Conservation (phyloP, 306 rosid genomes). For the Sindora glabra region DNA sequence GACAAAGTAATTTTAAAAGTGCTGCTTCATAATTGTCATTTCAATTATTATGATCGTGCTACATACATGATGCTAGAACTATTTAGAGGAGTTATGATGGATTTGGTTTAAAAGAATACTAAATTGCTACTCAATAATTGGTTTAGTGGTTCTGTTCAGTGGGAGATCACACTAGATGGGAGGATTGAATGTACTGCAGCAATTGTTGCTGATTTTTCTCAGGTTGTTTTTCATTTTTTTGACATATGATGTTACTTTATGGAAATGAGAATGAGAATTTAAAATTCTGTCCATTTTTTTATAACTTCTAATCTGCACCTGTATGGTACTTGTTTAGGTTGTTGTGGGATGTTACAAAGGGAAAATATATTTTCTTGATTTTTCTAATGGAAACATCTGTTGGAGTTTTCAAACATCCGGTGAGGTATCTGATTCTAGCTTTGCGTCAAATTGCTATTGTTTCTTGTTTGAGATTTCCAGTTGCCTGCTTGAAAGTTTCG, state of each 20-base stretch:
- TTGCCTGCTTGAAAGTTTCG: not conserved
- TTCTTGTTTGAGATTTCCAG: constrained; percentile 19
- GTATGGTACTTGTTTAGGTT: constrained; percentile 38
- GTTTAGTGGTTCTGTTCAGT: constrained; percentile 80
- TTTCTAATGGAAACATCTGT: constrained; percentile 47
- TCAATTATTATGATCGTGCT: not conserved
- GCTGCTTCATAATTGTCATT: not conserved
- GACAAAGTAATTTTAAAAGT: not conserved
- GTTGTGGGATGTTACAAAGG: constrained; percentile 93
- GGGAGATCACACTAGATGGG: constrained; percentile 81
- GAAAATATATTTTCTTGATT: constrained; percentile 75
- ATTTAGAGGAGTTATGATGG: not conserved
- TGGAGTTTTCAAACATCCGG: constrained; percentile 86
- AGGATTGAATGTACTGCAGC: constrained; percentile 86
- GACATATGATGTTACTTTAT: not conserved
- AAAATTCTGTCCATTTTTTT: too few species aligned
- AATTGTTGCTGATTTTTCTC: constrained; percentile 66
- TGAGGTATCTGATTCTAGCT: constrained; percentile 47
- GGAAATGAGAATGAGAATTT: too few species aligned
- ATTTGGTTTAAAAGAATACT: constrained; percentile 7
- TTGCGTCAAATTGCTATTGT: not conserved
- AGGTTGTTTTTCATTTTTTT: constrained; percentile 43
- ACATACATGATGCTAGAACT: constrained; percentile 1
- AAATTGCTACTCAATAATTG: constrained; percentile 34
- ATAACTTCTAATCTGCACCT: constrained; percentile 17